Percentiles rank a stretch among this genome's conserved stretches.
Conservation (phyloP, 1,139 yeast species). For the Blastobotrys illinoisensis region DNA sequence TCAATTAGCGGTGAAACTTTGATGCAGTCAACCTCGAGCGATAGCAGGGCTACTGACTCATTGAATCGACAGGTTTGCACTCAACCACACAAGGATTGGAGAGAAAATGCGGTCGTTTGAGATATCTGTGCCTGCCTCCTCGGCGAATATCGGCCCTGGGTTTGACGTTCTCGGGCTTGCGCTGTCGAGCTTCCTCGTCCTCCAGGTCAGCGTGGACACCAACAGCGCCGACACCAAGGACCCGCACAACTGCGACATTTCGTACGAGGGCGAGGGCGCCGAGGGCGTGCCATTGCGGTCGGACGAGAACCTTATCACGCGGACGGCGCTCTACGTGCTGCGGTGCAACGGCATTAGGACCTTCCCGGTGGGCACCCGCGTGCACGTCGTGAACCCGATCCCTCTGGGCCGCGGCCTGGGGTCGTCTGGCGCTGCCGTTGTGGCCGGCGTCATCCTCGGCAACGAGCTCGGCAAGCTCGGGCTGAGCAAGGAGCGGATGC, state of each 20-base stretch:
- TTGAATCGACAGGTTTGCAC: no score
- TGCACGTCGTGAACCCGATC: slow-evolving; percentile 81
- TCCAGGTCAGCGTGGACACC: slow-evolving; percentile 61
- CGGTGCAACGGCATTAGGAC: slow-evolving; percentile 68
- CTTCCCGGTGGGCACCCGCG: slow-evolving; percentile 80
- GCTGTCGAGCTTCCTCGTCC: slow-evolving; percentile 62
- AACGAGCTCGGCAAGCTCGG: slow-evolving; percentile 73
- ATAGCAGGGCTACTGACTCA: slow-evolving; percentile 1
- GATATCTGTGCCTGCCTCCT: slow-evolving; percentile 88
- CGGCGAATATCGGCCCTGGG: slow-evolving; percentile 98
- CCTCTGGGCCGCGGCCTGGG: slow-evolving; percentile 97
- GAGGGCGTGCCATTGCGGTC: slow-evolving; percentile 70
- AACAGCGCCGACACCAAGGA: slow-evolving; percentile 43
- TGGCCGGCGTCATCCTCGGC: slow-evolving; percentile 92
- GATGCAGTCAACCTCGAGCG: neutral
- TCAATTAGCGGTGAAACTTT: neutral
- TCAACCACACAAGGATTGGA: no score
- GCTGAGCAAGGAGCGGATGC: slow-evolving; percentile 70
- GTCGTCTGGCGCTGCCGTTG: slow-evolving; percentile 98
- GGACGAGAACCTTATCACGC: slow-evolving; percentile 77
- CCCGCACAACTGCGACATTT: slow-evolving; percentile 61
- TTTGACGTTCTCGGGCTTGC: slow-evolving; percentile 95
- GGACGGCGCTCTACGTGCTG: slow-evolving; percentile 85
- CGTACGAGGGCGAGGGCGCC: slow-evolving; percentile 76
- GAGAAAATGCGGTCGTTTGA: slow-evolving; percentile 20